phyloP scores from a whole-genome alignment of 371 early-diverging fungal genomes.

The Rhizomucor miehei region DNA sequence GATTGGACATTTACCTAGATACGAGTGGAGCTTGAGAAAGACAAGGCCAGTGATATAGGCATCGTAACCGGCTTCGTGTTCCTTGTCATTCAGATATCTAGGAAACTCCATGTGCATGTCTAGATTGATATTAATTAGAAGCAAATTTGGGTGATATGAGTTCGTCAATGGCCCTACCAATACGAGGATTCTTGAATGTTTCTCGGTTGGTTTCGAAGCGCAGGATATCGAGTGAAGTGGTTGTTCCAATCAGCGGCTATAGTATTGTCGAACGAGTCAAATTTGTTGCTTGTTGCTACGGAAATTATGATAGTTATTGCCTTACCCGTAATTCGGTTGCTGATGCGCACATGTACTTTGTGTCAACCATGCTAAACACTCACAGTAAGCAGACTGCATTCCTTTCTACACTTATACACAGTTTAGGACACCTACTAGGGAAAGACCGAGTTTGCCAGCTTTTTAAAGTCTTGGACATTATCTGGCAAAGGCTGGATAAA shows the following conservation, averaged over 20 bases:
- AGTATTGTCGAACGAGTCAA: too few species aligned
- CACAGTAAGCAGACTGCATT: not conserved
- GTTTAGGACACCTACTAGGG: conserved; percentile 57
- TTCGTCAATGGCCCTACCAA: conserved; percentile 32
- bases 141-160: not conserved
- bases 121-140: conserved; percentile 5
- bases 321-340: conserved; percentile 51
- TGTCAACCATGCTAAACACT: conserved; percentile 66
- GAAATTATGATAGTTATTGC: too few species aligned
- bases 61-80: conserved; percentile 93
- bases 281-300: too few species aligned
- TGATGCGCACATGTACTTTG: conserved; percentile 70
- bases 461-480: conserved; percentile 61
- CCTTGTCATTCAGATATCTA: conserved; percentile 40
- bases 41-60: conserved; percentile 79
- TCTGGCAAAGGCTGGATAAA: conserved; percentile 73
- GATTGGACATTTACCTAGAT: conserved; percentile 22
- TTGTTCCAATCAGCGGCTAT: conserved; percentile 27
- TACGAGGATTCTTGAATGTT: conserved; percentile 48
- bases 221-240: conserved; percentile 33
- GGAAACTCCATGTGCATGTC: conserved; percentile 39
- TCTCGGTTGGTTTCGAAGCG: conserved; percentile 37
- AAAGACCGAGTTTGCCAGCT: conserved; percentile 43
- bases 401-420: not conserved
- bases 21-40: conserved; percentile 29